These are phyloP conservation scores for Gardenia jasminoides DNA, from an alignment of 257 asterid species.

Conservation along the genomic window DNA sequence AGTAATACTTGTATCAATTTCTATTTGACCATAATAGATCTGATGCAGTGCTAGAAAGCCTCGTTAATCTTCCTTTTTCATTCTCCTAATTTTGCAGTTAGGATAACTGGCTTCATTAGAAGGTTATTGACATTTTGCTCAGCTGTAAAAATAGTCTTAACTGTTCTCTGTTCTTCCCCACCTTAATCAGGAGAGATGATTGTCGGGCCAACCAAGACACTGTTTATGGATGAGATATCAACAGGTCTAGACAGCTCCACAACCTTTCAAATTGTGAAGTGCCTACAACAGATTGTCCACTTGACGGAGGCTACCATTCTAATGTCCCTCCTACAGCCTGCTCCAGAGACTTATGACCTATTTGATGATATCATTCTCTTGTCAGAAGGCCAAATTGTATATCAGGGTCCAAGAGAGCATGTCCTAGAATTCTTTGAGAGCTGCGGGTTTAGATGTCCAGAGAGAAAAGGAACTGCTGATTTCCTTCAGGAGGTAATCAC, in stretches of 20 bases:
- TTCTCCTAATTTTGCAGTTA: no score
- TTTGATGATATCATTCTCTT: slow-evolving; percentile 57
- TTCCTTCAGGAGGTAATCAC: slow-evolving; percentile 59
- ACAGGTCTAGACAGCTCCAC: slow-evolving; percentile 70
- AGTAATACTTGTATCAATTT: no score
- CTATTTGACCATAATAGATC: no score
- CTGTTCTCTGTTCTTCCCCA: no score
- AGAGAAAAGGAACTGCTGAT: slow-evolving; percentile 66
- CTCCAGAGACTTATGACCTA: slow-evolving; percentile 58
- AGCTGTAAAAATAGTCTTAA: no score
- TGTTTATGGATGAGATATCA: slow-evolving; percentile 67
- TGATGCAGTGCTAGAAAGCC: no score
- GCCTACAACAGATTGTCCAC: slow-evolving; percentile 54
- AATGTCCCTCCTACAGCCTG: slow-evolving; percentile 66
- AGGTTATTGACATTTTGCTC: no score
- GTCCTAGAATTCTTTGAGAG: slow-evolving; percentile 46
- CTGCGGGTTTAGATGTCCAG: slow-evolving; percentile 58
- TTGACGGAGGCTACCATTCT: slow-evolving; percentile 48
- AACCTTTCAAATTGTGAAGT: slow-evolving; percentile 52
- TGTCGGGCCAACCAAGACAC: slow-evolving; percentile 60
- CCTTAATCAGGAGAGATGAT: slow-evolving; percentile 52
- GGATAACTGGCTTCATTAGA: no score
- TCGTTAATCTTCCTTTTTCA: no score
- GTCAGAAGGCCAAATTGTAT: slow-evolving; percentile 57
- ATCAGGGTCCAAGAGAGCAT: slow-evolving; percentile 54